Conservation (phyloP, 1,284 basidiomycete genomes). For the Cryptococcus floricola region DNA sequence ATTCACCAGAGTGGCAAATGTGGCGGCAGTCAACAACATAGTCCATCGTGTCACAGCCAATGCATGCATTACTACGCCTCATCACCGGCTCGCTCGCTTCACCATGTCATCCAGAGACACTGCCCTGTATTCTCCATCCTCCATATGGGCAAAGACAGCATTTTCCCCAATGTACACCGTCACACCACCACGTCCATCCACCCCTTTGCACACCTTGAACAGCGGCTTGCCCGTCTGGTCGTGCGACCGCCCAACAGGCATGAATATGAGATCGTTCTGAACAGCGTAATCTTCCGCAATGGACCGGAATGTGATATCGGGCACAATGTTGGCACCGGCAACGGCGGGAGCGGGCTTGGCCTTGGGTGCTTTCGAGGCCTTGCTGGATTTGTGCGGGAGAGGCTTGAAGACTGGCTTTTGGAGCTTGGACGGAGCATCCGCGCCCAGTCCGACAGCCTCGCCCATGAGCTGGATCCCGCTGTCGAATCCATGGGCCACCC, state of each 20-base stretch:
- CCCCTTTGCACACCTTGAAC: slow-evolving; percentile 70
- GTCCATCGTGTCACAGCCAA: too few relatives aligned
- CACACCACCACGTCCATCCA: slow-evolving; percentile 78
- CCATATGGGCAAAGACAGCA: slow-evolving; percentile 43
- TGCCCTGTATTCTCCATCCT: slow-evolving; percentile 42
- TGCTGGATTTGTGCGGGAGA: slow-evolving; percentile 39
- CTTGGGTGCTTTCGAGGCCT: slow-evolving; percentile 10
- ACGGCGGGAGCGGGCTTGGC: slow-evolving; percentile 6
- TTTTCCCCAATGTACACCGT: slow-evolving; percentile 58
- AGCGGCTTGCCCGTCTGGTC: slow-evolving; percentile 77
- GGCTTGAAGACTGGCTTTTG: slow-evolving; percentile 59
- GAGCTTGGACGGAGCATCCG: slow-evolving; percentile 63
- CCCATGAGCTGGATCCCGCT: slow-evolving; percentile 87
- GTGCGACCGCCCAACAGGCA: slow-evolving; percentile 78
- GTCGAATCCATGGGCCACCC: slow-evolving; percentile 73
- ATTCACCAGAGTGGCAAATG: slow-evolving; percentile 33
- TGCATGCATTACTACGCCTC: too few relatives aligned
- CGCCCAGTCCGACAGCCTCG: slow-evolving; percentile 76
- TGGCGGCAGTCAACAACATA: too few relatives aligned
- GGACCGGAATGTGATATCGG: slow-evolving; percentile 77
- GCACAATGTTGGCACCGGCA: slow-evolving; percentile 2
- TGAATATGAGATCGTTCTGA: slow-evolving; percentile 77
- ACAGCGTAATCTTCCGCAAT: slow-evolving; percentile 86
- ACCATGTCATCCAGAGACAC: slow-evolving; percentile 47
- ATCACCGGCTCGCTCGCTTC: slow-evolving; percentile 25